phyloP scores from a whole-genome alignment of 2,329 filamentous ascomycete species.

The Metarhizium rileyi region DNA sequence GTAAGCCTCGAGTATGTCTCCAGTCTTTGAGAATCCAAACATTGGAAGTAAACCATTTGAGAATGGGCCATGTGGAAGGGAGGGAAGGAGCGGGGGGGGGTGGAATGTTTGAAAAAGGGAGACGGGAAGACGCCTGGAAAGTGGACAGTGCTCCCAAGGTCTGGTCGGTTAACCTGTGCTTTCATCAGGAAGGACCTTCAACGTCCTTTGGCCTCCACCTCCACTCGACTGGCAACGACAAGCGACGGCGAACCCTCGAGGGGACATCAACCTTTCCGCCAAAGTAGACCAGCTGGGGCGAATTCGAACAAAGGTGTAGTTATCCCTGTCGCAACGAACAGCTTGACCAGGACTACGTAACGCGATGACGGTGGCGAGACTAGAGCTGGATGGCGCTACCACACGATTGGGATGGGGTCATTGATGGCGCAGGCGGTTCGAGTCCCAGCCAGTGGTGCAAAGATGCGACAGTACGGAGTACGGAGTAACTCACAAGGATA shows the following conservation, averaged over 20 bases:
- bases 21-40: neutral
- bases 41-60: neutral
- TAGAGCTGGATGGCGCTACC: conserved; percentile 10
- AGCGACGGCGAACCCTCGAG: no score
- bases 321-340: neutral
- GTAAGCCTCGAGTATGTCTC: neutral
- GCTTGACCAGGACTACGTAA: neutral
- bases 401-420: conserved; percentile 9
- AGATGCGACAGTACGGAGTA: neutral
- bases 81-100: neutral
- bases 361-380: neutral
- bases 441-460: neutral
- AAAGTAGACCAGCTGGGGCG: no score
- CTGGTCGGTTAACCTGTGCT: no score
- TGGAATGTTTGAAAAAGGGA: neutral
- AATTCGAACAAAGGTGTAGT: no score
- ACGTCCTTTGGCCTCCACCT: no score
- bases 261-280: no score
- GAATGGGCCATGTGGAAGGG: neutral
- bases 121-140: neutral
- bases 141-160: neutral
- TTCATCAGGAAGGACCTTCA: no score
- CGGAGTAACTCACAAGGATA: neutral
- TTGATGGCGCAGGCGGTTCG: conserved; percentile 2
- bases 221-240: no score